Evolutionary conservation across 2,329 filamentous ascomycete genomes (phyloP).

Genomic region (Ophiostoma tasmaniense): DNA sequence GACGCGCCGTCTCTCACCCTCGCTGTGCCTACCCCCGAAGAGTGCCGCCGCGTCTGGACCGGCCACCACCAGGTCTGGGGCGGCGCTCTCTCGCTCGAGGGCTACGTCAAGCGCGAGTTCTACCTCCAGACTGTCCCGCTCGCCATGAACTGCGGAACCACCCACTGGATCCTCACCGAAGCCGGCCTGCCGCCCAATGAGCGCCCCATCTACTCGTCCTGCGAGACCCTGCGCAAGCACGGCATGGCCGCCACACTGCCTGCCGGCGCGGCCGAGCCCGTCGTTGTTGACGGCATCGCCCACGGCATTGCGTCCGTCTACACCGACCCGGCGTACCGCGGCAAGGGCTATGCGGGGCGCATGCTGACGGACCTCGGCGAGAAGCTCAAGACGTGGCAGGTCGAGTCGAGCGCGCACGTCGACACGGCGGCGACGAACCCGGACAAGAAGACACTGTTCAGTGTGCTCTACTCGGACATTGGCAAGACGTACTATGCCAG

Average conservation of each 20-base stretch:
- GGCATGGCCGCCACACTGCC: slow-evolving; percentile 29
- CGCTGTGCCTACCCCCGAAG: slow-evolving; percentile 46
- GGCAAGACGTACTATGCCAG: slow-evolving; percentile 73
- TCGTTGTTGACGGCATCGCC: slow-evolving; percentile 44
- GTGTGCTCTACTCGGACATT: slow-evolving; percentile 78
- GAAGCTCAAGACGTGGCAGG: slow-evolving; percentile 33
- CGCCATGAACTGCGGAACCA: slow-evolving; percentile 49
- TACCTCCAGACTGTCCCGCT: slow-evolving; percentile 51
- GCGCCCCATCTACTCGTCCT: slow-evolving; percentile 52
- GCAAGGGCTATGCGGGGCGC: slow-evolving; percentile 65
- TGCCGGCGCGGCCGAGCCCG: not conserved
- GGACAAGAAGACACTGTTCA: slow-evolving; percentile 49
- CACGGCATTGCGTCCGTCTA: slow-evolving; percentile 80
- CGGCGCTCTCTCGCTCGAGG: slow-evolving; percentile 41
- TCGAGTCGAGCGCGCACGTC: slow-evolving; percentile 19
- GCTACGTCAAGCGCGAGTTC: slow-evolving; percentile 52
- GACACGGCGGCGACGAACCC: slow-evolving; percentile 18
- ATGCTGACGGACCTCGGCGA: slow-evolving; percentile 62
- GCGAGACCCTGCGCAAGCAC: slow-evolving; percentile 55
- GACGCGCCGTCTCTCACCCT: slow-evolving; percentile 37
- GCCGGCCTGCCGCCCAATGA: slow-evolving; percentile 29
- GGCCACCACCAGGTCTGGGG: slow-evolving; percentile 52
- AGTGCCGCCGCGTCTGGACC: slow-evolving; percentile 47
- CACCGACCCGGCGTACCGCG: slow-evolving; percentile 57
- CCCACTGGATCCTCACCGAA: slow-evolving; percentile 56